Conservation (phyloP, 495 filamentous ascomycete genomes). For the Neurospora tetrasperma region DNA sequence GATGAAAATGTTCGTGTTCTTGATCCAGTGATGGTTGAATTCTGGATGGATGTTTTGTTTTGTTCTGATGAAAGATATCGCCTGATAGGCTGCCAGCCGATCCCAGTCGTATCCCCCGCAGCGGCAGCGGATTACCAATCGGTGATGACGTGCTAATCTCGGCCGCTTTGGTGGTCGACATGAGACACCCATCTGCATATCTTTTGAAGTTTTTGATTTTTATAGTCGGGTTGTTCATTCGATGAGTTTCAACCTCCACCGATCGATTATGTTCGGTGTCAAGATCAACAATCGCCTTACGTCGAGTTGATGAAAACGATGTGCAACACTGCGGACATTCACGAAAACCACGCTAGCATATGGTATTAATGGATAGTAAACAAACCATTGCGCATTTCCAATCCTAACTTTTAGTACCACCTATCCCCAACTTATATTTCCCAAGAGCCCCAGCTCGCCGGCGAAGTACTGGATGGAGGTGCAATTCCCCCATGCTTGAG, state of each 20-base stretch:
- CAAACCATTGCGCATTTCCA: background rate
- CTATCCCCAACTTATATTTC: background rate
- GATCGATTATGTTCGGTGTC: background rate
- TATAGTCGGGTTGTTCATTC: background rate
- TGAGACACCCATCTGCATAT: background rate
- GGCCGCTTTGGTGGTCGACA: background rate
- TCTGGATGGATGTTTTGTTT: background rate
- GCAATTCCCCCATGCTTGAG: conserved; percentile 3
- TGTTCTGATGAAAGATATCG: background rate
- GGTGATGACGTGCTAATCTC: background rate
- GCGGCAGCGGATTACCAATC: background rate
- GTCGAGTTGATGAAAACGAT: background rate
- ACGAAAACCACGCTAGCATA: background rate
- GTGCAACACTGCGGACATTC: background rate
- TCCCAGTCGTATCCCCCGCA: background rate
- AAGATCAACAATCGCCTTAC: background rate
- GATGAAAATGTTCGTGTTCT: background rate
- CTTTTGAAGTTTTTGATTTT: background rate
- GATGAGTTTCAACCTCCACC: background rate
- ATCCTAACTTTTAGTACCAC: background rate
- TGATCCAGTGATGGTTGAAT: background rate
- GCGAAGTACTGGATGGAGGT: conserved; percentile 8
- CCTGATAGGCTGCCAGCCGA: background rate
- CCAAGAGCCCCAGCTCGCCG: conserved; percentile 17
- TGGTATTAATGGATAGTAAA: background rate